Evolutionary conservation across 306 rosid species (phyloP), one percentile per base, ranked within the genome.

Genomic region (Purshia tridentata): DNA sequence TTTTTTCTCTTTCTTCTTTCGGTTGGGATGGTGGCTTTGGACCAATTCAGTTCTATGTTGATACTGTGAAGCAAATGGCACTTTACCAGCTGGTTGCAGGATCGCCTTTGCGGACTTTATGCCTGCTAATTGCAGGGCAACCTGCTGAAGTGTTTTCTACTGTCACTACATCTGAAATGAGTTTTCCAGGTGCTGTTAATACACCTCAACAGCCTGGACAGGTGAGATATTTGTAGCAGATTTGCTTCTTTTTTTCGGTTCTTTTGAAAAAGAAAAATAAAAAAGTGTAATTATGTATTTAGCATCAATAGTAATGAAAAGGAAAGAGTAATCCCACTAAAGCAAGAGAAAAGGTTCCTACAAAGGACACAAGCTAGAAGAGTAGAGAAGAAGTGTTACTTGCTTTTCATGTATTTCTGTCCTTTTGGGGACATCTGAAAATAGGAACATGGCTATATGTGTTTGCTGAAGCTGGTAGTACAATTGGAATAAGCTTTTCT

Each of bases 1-100:
- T 15, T 54, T 14, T 10, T 29, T 48, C 56, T 69, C 67, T 19
- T 55, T 48, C 54, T 58, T 47, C 49, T 52, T 76, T 11, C 0
- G 74, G 65, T 66, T 65, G 58, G 81, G 56, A 70, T 68, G 63
- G 69, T 64, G 16, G 73, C 39, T 76, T 69, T 37, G 29, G 56
- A 77, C 49, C 73, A 6, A 65, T 90, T 88, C 97, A 92, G 98
- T 88, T 82, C 82, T 92, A 88, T 84, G 89, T 87, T 80, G 97
- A 93, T 80, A 91, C 97, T 18, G 92, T 93, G 48, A 93, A 86
- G 88, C 92, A 93, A 88, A 91, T 93, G 98, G 97, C 97, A 44
- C 80, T 93, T 42, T 82, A 45, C 29, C 94, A 91, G 75, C 84
- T 93, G 75, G 88, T 85, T 81, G 87, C 92, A 1, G 97, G 98